Base-by-base conservation (phyloP, 2,329 filamentous ascomycete genomes). In the Trichoderma hamatum region DNA sequence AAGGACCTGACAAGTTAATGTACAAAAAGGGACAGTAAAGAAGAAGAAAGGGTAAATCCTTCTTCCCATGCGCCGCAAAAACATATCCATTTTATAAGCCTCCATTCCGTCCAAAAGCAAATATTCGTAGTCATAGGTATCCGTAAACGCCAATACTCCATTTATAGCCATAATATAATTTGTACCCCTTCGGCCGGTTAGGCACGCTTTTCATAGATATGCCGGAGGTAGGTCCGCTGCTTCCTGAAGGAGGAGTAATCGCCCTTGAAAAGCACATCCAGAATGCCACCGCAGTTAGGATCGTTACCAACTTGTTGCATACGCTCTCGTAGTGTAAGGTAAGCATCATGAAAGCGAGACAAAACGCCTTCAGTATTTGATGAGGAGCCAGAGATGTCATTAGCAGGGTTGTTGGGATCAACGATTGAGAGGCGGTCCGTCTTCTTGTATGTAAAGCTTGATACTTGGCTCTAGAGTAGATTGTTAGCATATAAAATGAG, bases 361-460 rank as follows among this genome's bases (percentile, higher is more conserved):
- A 92, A 82, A 60, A 97, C 92, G 10, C 86, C 82, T 0, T 79
- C 72, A 9, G 91, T 92, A 72, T 92, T 91, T 56, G 84, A 86
- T 0, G 94, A 96, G 11, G 94, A 94, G 11, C 94, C 94, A 0
- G 96, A 90, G 30, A 99, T 96, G 75, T 99, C 96, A 77, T 98
- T 98, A 30, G 85, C 82, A 0, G 87, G 78, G 69, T 92, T 92
- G 78, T 98, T 97, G 0, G 96, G 96, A 76, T 99, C 96, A 69
- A 97, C 91, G 74, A 99, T 97, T 10, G 91, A 92, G 1, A 99
- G 84, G 1, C 93, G 89, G 62, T 90, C 84, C 16, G 78, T 80
- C 74, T 90, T 89, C 74, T 86, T 87, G 75, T 90, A 88, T 4
- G 83, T 78, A 63, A 89, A 77, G 0, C 75, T 76, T 34, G 72